A percentile compares a stretch with the other conserved stretches of the same genome.
Conservation (phyloP, 108 stramenopile species). For the Fistulifera solaris region DNA sequence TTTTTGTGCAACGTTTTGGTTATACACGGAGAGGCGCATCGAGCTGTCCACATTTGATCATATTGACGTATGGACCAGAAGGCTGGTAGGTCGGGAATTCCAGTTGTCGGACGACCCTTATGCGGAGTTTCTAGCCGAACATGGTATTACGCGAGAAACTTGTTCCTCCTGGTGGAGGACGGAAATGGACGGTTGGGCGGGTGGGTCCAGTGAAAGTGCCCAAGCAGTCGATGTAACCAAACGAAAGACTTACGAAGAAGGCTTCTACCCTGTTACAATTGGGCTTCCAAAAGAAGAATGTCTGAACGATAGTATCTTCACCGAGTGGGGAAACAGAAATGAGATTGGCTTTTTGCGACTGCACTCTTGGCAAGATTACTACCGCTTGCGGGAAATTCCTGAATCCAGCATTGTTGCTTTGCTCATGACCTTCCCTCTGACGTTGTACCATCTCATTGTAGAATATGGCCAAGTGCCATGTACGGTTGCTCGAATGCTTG, state of each 20-base stretch:
- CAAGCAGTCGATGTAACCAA: conserved; percentile 37
- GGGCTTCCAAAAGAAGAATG: conserved; percentile 44
- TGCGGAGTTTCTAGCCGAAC: conserved; percentile 29
- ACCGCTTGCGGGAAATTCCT: conserved; percentile 46
- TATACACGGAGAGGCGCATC: conserved; percentile 43
- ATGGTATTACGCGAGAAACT: conserved; percentile 11
- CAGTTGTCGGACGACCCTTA: conserved; percentile 52
- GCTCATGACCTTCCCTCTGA: conserved; percentile 72
- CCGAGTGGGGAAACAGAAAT: conserved; percentile 21
- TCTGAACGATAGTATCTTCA: conserved; percentile 24
- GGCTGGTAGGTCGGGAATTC: conserved; percentile 34
- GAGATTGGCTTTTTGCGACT: conserved; percentile 34
- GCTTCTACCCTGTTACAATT: conserved; percentile 42
- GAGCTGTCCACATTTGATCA: conserved; percentile 48
- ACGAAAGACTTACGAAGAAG: conserved; percentile 45
- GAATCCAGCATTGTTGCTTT: conserved; percentile 57
- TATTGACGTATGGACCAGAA: conserved; percentile 36
- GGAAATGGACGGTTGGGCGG: conserved; percentile 68
- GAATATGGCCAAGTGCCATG: conserved; percentile 58
- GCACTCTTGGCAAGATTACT: conserved; percentile 69
- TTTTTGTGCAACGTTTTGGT: conserved; percentile 63
- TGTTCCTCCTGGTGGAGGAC: conserved; percentile 60
- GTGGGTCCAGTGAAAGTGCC: conserved; percentile 52
- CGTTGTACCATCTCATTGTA: conserved; percentile 66
- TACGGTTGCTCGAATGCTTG: conserved; percentile 69